phyloP scores from a whole-genome alignment of 495 filamentous ascomycete genomes.

The Lepidopterella palustris region DNA sequence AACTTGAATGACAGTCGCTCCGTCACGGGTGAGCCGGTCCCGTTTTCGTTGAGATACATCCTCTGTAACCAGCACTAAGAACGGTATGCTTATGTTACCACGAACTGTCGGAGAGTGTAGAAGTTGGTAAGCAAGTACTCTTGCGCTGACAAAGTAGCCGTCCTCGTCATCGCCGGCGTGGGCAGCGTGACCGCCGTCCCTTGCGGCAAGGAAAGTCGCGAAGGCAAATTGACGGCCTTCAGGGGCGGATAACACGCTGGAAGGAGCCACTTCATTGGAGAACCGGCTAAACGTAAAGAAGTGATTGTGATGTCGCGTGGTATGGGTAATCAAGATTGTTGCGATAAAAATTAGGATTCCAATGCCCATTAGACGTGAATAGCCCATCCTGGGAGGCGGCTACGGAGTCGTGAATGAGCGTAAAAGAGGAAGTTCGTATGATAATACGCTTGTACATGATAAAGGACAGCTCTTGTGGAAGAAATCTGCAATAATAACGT shows the following conservation, averaged over 20 bases:
- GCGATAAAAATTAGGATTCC: too few species aligned
- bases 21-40: conserved; percentile 22
- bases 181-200: neutral
- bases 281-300: too few species aligned
- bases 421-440: too few species aligned
- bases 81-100: conserved; percentile 23
- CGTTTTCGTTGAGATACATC: conserved; percentile 25
- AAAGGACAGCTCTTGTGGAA: too few species aligned
- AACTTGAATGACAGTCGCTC: conserved; percentile 25
- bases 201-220: neutral
- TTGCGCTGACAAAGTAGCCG: neutral
- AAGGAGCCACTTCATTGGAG: too few species aligned
- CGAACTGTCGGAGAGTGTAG: neutral
- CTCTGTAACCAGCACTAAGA: conserved; percentile 29
- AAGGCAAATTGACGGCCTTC: neutral
- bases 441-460: too few species aligned
- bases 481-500: too few species aligned
- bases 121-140: neutral
- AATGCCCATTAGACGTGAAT: too few species aligned
- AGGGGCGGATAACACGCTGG: neutral
- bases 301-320: too few species aligned
- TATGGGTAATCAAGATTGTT: too few species aligned
- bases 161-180: neutral
- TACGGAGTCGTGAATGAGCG: too few species aligned
- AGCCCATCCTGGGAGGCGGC: too few species aligned